Percentiles rank a stretch among this genome's conserved stretches.
These are phyloP conservation scores for Ustilaginoidea virens DNA, from an alignment of 2,329 filamentous ascomycete genomes.

Conservation along the genomic window DNA sequence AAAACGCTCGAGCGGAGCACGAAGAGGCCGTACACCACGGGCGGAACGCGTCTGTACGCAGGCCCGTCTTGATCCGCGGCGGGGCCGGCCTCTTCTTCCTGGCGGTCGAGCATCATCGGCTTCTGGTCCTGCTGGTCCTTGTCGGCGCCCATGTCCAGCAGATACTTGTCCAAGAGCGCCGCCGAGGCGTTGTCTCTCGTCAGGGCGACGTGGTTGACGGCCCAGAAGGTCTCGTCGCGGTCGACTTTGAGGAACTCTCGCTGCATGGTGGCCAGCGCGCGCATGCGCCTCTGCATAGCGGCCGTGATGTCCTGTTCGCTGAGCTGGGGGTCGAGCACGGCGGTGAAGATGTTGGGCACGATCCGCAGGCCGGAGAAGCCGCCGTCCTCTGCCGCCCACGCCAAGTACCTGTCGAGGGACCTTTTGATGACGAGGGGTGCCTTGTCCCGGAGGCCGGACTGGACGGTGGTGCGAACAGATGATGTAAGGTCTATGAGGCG, in stretches of 20 bases:
- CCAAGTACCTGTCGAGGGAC: conserved; percentile 19
- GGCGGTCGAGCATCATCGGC: too few relatives aligned
- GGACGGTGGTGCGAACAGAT: conserved; percentile 17
- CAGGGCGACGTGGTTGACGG: too few relatives aligned
- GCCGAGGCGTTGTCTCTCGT: background rate
- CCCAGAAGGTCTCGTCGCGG: conserved; percentile 16
- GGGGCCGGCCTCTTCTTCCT: conserved; percentile 1
- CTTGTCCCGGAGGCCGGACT: conserved; percentile 18
- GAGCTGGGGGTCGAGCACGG: conserved; percentile 17
- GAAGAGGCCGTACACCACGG: conserved; percentile 28
- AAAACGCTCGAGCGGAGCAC: conserved; percentile 23
- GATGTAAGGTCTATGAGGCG: conserved; percentile 24
- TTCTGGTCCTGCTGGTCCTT: too few relatives aligned
- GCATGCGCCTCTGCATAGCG: conserved; percentile 21
- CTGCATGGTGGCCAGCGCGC: conserved; percentile 18
- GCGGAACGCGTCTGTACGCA: conserved; percentile 16
- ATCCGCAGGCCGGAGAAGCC: conserved; percentile 17
- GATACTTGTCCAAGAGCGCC: conserved; percentile 5
- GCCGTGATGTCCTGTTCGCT: conserved; percentile 16
- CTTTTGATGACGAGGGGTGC: conserved; percentile 18
- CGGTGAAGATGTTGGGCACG: conserved; percentile 23
- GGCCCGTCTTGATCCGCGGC: background rate
- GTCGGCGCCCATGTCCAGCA: conserved; percentile 2
- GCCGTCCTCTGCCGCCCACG: conserved; percentile 26
- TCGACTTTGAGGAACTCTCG: conserved; percentile 18